Base-by-base conservation (phyloP, 148 eudicot species). In the Nepenthes mirabilis region DNA sequence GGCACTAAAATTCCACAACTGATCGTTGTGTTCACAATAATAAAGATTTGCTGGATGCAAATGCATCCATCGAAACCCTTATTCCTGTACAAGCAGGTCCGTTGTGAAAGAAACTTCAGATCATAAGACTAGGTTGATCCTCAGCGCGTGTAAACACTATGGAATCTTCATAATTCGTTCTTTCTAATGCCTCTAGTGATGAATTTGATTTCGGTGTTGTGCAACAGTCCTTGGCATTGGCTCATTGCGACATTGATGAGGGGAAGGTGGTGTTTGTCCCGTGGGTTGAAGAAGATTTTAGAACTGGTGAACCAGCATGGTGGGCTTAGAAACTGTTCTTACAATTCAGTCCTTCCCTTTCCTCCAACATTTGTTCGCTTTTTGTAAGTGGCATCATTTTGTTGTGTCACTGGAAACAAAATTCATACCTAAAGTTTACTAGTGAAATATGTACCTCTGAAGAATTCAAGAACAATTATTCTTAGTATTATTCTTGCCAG, bases 301-400 rank as follows among this genome's bases (percentile, higher is more conserved):
- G 96, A 77, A 88, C 96, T 47, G 96, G 96, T 34, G 88, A 84
- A 1, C 74, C 68, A 54, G 91, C 96, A 68, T 88, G 96, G 96
- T 88, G 96, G 96, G 54, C 87, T 67, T 87, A 82, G 70, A 45
- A 50, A 6, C 65, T 32, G 9, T 1, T 8, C 2, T 6, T 2
- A 10, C 4, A 7, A 35, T 35, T 40, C 34, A 1, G 2, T 52
- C 4, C 2, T 3, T 52, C 4, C 11, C 6, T 52, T 37, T 6
- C 33, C 34, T 50, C 35, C 34, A 2, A 32, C 11, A 33, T 13
- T 56, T 14, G 33, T 61, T 33, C 53, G 32, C 14, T 12, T 14
- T 74, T 58, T 61, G 32, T 51, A 43, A 50, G 40, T 62, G 13
- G 55, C 5, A 55, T 14, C 43, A 36, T 68, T 47, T 7, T 40